Conservation (phyloP, 345 rosid species). For the Citrus sinensis region DNA sequence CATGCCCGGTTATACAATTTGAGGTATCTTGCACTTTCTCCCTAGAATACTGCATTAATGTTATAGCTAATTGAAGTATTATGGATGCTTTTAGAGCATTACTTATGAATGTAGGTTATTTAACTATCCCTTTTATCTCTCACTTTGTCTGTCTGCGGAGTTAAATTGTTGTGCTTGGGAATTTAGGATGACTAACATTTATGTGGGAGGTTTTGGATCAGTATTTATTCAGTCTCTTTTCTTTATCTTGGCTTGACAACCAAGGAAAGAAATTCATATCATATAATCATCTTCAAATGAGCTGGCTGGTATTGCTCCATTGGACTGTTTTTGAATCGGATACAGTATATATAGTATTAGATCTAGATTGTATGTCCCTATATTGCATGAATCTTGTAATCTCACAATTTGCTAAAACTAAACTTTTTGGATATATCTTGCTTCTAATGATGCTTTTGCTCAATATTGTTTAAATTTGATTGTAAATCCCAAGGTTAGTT, state of each 20-base stretch:
- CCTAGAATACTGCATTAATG: neutral
- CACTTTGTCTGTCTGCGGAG: neutral
- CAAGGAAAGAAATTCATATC: neutral
- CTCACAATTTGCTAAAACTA: neutral
- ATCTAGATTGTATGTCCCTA: neutral
- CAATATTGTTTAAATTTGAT: neutral
- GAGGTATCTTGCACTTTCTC: constrained; percentile 48
- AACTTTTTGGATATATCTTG: neutral
- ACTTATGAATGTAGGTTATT: neutral
- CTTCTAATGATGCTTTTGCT: neutral
- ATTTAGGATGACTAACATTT: neutral
- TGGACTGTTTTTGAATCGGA: neutral
- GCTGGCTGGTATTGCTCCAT: neutral
- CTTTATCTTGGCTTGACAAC: neutral
- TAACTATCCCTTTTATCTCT: neutral
- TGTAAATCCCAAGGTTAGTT: neutral
- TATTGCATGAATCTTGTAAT: neutral
- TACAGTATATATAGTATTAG: neutral
- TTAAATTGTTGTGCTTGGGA: neutral
- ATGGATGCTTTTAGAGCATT: neutral
- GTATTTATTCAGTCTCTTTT: neutral
- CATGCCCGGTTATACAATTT: constrained; percentile 68
- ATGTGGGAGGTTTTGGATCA: neutral
- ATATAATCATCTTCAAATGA: neutral
- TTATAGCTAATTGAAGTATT: neutral